A percentile compares a stretch with the other conserved stretches of the same genome.
Evolutionary conservation across 371 early-diverging fungal species (phyloP).

Genomic region (Apophysomyces sp.): DNA sequence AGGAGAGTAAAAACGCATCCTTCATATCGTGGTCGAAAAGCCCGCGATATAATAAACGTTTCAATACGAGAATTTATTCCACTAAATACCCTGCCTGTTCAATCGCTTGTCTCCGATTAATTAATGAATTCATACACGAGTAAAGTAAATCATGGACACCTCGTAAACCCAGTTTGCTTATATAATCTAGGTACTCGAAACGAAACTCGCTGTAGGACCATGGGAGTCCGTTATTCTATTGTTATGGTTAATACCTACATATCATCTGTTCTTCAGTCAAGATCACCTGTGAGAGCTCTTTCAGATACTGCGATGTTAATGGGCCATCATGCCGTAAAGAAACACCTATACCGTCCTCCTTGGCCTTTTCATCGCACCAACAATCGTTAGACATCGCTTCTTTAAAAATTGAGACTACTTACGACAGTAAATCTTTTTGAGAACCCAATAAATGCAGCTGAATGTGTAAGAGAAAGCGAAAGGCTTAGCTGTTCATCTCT

Average conservation of each 20-base stretch:
- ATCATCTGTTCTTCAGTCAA: slow-evolving; percentile 9
- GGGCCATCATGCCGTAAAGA: slow-evolving; percentile 18
- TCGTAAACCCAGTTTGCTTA: slow-evolving; percentile 40
- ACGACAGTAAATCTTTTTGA: slow-evolving; percentile 44
- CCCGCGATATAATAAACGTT: too few species aligned
- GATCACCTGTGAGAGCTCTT: slow-evolving; percentile 35
- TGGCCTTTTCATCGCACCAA: not conserved
- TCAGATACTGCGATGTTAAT: slow-evolving; percentile 19
- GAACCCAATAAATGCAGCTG: slow-evolving; percentile 38
- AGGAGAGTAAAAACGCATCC: too few species aligned
- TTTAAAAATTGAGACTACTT: slow-evolving; percentile 1
- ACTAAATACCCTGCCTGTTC: not conserved
- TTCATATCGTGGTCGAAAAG: too few species aligned
- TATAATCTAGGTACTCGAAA: slow-evolving; percentile 45
- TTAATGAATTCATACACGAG: slow-evolving; percentile 44
- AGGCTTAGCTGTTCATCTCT: slow-evolving; percentile 30
- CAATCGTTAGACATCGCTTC: not conserved
- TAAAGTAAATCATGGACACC: slow-evolving; percentile 50
- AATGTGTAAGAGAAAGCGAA: slow-evolving; percentile 51
- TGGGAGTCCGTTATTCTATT: slow-evolving; percentile 35
- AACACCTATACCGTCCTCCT: slow-evolving; percentile 8
- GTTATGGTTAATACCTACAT: not conserved
- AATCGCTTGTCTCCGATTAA: slow-evolving; percentile 3
- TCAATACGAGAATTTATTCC: too few species aligned
- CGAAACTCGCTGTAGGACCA: slow-evolving; percentile 49